A percentile compares a stretch with the other conserved stretches of the same genome.
Conservation (phyloP, 2,329 filamentous ascomycete genomes). For the Aspergillus eucalypticola region DNA sequence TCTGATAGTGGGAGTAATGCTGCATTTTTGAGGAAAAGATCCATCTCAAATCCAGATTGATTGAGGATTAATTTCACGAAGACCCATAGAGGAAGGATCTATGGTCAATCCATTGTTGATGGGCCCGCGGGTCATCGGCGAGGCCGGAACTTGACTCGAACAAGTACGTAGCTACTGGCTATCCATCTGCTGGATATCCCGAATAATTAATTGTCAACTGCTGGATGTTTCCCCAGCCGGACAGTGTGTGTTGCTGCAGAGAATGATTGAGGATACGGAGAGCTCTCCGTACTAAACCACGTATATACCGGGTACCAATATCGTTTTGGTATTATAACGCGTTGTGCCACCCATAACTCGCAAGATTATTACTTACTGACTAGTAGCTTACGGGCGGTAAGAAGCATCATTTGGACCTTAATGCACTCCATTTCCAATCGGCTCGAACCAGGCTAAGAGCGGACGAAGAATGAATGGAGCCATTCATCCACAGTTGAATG, state of each 20-base stretch:
- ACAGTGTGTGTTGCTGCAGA: no score
- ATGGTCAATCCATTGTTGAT: neutral
- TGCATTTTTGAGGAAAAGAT: neutral
- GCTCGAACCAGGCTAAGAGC: slow-evolving; percentile 9
- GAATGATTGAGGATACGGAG: neutral
- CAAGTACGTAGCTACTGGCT: neutral
- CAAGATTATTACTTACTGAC: neutral
- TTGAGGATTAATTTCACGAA: neutral
- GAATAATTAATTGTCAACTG: no score
- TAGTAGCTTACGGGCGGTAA: neutral
- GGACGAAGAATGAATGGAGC: slow-evolving; percentile 9
- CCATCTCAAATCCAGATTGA: neutral
- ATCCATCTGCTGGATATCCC: no score
- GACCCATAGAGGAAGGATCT: neutral
- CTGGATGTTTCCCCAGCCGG: no score
- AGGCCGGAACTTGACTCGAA: neutral
- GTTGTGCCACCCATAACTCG: no score
- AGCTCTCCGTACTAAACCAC: neutral
- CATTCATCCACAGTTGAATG: neutral
- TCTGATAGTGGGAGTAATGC: neutral
- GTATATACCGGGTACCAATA: neutral
- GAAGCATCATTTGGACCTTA: slow-evolving; percentile 5
- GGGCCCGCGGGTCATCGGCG: neutral
- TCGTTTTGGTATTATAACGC: neutral
- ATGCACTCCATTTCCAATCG: slow-evolving; percentile 4